Conservation (phyloP, 495 filamentous ascomycete species). For the Acidomyces sp. region DNA sequence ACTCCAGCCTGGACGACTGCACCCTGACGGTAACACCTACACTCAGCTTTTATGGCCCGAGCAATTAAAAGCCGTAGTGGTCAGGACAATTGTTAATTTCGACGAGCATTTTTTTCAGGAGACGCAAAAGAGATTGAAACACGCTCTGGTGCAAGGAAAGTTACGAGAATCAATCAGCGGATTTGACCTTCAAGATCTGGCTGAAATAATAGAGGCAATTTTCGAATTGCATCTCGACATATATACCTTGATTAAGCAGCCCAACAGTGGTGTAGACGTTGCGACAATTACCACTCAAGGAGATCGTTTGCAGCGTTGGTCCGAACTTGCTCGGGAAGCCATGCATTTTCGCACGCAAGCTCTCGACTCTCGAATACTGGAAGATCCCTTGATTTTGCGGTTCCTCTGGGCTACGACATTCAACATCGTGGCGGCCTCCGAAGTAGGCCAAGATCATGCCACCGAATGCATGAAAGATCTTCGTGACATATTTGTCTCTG, state of each 20-base stretch:
- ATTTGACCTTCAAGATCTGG: not conserved
- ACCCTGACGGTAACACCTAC: constrained; percentile 41
- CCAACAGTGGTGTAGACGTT: constrained; percentile 53
- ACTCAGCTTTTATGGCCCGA: constrained; percentile 55
- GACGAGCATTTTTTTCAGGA: constrained; percentile 51
- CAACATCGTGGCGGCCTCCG: constrained; percentile 53
- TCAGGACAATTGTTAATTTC: constrained; percentile 51
- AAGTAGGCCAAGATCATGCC: constrained; percentile 60
- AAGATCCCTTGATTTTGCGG: constrained; percentile 40
- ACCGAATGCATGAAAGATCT: constrained; percentile 69
- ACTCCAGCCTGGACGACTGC: constrained; percentile 13
- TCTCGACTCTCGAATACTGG: constrained; percentile 14
- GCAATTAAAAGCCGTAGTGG: constrained; percentile 52
- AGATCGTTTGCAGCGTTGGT: constrained; percentile 64
- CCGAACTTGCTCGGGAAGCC: constrained; percentile 50
- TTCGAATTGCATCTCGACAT: constrained; percentile 86
- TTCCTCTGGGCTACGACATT: constrained; percentile 82
- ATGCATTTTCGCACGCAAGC: constrained; percentile 26
- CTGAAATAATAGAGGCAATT: constrained; percentile 56
- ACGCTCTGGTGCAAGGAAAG: not conserved
- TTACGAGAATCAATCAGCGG: not conserved
- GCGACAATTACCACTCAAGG: constrained; percentile 46
- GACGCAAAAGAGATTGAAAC: not conserved
- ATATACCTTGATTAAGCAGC: constrained; percentile 62
- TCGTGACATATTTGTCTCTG: constrained; percentile 35